Evolutionary conservation across 805 yeast species (phyloP).

Genomic region (Candida argentea): DNA sequence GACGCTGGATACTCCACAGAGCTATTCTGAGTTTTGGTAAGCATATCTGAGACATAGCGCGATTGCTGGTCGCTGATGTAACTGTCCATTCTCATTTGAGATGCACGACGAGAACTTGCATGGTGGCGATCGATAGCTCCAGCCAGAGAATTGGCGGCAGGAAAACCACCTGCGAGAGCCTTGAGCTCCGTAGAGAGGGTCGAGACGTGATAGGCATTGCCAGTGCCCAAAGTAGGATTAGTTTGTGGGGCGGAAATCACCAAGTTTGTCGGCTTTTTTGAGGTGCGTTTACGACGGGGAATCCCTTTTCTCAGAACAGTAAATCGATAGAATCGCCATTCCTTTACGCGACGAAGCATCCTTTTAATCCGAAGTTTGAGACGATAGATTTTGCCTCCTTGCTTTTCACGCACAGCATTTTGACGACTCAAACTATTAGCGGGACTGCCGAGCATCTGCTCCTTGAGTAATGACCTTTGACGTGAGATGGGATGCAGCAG

Average conservation of each 20-base stretch:
- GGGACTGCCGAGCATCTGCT: too few species aligned
- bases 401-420: conserved; percentile 24
- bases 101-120: too few species aligned
- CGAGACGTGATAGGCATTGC: conserved; percentile 8
- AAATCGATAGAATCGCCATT: conserved; percentile 11
- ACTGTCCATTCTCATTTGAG: conserved; percentile 13
- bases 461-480: too few species aligned
- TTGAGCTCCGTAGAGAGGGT: conserved; percentile 14
- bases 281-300: neutral
- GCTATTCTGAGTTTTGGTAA: conserved; percentile 2
- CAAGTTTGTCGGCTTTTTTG: too few species aligned
- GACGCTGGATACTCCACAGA: conserved; percentile 3
- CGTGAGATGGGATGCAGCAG: neutral
- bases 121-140: conserved; percentile 1
- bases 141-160: conserved; percentile 4
- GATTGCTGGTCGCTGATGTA: conserved; percentile 19
- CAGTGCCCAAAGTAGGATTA: conserved; percentile 21
- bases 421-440: conserved; percentile 16
- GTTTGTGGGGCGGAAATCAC: conserved; percentile 20
- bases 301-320: conserved; percentile 11
- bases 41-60: conserved; percentile 5
- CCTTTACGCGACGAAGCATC: conserved; percentile 13
- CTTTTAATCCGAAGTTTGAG: conserved; percentile 17
- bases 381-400: conserved; percentile 24
- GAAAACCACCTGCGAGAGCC: conserved; percentile 15